A percentile compares a stretch with the other conserved stretches of the same genome.
Conservation (phyloP, 2,329 filamentous ascomycete species). For the Xylaria multiplex region DNA sequence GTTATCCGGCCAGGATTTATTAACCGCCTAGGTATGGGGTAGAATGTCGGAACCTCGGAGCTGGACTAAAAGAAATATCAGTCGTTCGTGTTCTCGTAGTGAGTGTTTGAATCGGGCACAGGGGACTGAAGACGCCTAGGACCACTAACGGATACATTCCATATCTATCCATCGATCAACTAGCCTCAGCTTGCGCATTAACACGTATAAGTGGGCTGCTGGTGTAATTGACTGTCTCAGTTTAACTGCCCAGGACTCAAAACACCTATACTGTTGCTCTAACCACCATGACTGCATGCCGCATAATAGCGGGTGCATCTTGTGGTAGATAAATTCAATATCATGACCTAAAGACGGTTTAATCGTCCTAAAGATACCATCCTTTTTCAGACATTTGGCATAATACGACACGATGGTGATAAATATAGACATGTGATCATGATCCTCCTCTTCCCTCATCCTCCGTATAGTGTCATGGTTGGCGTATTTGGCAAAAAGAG, state of each 20-base stretch:
- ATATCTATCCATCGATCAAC: constrained; percentile 20
- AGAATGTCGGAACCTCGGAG: neutral
- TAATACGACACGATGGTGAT: neutral
- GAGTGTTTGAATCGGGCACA: neutral
- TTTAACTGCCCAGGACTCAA: constrained; percentile 1
- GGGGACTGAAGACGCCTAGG: neutral
- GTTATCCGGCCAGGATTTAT: neutral
- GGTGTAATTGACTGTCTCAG: constrained; percentile 21
- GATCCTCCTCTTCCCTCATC: neutral
- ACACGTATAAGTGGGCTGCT: constrained; percentile 24
- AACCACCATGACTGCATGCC: constrained; percentile 30
- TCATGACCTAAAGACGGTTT: neutral
- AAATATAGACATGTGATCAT: no score
- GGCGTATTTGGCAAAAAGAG: neutral
- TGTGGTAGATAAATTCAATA: neutral
- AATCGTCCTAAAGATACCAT: neutral
- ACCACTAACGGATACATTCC: constrained; percentile 29
- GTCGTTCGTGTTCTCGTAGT: neutral
- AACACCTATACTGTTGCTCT: constrained; percentile 4
- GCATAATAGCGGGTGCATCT: constrained; percentile 4
- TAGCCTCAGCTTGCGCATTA: constrained; percentile 3
- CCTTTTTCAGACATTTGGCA: neutral
- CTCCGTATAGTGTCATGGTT: neutral
- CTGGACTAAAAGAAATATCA: constrained; percentile 15
- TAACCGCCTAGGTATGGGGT: no score